Evolutionary conservation across 306 rosid species (phyloP).

Genomic region (Fragaria ananassa): DNA sequence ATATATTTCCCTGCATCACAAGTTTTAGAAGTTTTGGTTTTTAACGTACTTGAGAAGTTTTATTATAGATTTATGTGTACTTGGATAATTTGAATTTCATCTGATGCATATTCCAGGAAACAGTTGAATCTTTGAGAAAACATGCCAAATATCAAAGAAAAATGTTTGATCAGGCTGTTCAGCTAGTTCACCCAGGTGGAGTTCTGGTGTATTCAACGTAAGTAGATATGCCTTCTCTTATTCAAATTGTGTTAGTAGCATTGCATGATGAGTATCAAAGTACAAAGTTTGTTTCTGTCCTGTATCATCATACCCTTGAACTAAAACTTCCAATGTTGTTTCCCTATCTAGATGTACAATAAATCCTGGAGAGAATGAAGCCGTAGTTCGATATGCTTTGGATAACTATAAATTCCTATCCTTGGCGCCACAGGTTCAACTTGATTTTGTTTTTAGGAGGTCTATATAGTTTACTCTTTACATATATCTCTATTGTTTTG

Average conservation of each 20-base stretch:
- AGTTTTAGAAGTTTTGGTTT: background rate
- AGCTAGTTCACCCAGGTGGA: conserved; percentile 78
- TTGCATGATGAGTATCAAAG: background rate
- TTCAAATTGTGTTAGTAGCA: conserved; percentile 1
- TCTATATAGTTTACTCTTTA: conserved; percentile 7
- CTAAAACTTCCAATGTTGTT: conserved; percentile 15
- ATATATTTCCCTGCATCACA: background rate
- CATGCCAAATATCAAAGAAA: conserved; percentile 81
- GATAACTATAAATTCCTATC: conserved; percentile 74
- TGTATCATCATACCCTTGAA: conserved; percentile 16
- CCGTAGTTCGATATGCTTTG: conserved; percentile 88
- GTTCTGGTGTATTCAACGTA: conserved; percentile 91
- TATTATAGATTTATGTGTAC: background rate
- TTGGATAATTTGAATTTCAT: background rate
- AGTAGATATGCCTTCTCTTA: conserved; percentile 35
- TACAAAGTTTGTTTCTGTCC: background rate
- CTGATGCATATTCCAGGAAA: conserved; percentile 52
- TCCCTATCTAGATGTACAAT: conserved; percentile 68
- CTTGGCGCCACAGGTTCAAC: conserved; percentile 78
- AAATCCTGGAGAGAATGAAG: conserved; percentile 99
- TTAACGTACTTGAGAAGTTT: background rate
- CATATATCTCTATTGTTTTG: background rate
- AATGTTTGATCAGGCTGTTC: conserved; percentile 96
- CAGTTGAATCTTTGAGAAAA: conserved; percentile 64
- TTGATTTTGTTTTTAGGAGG: background rate